A percentile compares a stretch with the other conserved stretches of the same genome.
These are phyloP conservation scores for Mycena vulgaris DNA, from an alignment of 768 basidiomycete species.

Conservation along the genomic window DNA sequence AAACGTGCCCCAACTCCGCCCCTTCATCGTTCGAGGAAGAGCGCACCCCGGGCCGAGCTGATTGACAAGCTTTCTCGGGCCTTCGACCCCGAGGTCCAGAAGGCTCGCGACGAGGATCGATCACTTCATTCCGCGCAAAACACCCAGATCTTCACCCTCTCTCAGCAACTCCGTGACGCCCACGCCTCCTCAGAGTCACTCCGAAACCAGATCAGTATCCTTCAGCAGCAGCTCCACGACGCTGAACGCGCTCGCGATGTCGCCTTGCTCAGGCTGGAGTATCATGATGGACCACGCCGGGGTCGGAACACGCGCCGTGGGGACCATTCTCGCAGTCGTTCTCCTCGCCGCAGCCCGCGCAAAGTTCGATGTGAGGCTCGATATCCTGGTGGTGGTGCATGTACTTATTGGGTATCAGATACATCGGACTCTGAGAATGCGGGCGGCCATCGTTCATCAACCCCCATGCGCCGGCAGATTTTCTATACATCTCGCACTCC, in stretches of 20 bases:
- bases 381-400: neutral
- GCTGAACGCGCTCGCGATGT: neutral
- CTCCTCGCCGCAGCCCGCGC: neutral
- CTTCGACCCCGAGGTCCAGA: conserved; percentile 7
- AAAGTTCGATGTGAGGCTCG: conserved; percentile 3
- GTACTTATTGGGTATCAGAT: conserved; percentile 2
- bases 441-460: neutral
- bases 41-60: neutral
- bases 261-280: neutral
- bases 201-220: neutral
- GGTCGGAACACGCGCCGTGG: too few relatives aligned
- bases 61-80: neutral
- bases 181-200: neutral
- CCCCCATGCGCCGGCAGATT: neutral
- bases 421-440: neutral
- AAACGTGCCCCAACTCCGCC: neutral
- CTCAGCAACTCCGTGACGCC: neutral
- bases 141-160: neutral
- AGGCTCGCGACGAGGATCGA: neutral
- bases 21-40: neutral
- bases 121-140: neutral
- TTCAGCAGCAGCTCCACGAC: neutral
- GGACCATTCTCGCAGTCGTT: neutral
- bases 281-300: neutral
- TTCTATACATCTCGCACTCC: neutral